phyloP scores from a whole-genome alignment of 345 rosid genomes.

The Leavenworthia alabamica region DNA sequence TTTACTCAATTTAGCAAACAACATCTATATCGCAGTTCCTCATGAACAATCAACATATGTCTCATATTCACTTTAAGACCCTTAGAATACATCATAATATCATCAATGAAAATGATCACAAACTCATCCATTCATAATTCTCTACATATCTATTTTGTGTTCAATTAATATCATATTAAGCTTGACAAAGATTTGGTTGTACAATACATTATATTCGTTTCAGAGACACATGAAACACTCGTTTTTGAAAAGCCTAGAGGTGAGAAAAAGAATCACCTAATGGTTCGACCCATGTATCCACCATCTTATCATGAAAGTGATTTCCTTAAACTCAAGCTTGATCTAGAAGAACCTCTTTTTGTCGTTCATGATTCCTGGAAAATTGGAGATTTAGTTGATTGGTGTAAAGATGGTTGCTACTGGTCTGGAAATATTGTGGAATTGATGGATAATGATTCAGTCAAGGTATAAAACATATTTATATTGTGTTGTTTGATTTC shows the following conservation, averaged over 20 bases:
- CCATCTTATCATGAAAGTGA: constrained; percentile 5
- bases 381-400: constrained; percentile 24
- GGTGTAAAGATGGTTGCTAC: not conserved
- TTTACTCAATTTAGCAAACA: too few relatives aligned
- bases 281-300: constrained; percentile 24
- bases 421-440: constrained; percentile 14
- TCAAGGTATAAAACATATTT: not conserved
- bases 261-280: not conserved
- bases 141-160: not conserved
- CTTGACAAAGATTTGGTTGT: too few relatives aligned
- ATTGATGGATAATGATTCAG: not conserved
- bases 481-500: too few relatives aligned
- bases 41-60: too few relatives aligned
- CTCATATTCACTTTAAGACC: too few relatives aligned
- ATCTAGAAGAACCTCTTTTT: constrained; percentile 7
- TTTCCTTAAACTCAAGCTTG: not conserved
- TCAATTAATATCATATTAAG: not conserved
- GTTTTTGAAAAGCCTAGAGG: constrained; percentile 1
- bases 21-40: too few relatives aligned
- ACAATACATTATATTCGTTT: too few relatives aligned
- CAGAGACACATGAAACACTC: not conserved
- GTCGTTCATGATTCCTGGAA: constrained; percentile 8
- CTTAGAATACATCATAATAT: too few relatives aligned
- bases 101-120: too few relatives aligned
- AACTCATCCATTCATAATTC: too few relatives aligned